Conservation (phyloP, 2,329 filamentous ascomycete species). For the Lecanicillium sp. region DNA sequence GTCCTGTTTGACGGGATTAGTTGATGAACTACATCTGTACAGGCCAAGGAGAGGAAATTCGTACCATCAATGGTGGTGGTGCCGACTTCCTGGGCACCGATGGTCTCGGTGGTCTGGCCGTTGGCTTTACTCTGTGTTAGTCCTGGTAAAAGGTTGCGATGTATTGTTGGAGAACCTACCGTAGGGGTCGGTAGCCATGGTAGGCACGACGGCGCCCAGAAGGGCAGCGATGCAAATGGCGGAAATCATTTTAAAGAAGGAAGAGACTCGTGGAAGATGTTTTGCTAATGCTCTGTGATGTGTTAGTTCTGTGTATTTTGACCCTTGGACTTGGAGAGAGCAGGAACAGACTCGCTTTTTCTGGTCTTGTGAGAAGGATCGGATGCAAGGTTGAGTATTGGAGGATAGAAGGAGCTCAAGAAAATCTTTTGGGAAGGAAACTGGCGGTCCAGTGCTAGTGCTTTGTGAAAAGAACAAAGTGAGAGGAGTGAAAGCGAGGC, state of each 20-base stretch:
- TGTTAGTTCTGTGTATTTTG: neutral
- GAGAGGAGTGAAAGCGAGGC: no score
- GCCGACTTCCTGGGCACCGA: constrained; percentile 23
- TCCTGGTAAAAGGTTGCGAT: neutral
- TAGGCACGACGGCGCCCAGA: constrained; percentile 1
- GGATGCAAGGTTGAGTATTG: no score
- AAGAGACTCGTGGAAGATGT: neutral
- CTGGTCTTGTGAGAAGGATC: no score
- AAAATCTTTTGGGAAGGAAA: no score
- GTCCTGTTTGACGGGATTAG: constrained; percentile 15
- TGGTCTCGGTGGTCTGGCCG: constrained; percentile 18
- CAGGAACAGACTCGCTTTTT: no score
- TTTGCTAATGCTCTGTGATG: neutral
- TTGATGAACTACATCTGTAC: neutral
- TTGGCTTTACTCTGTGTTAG: constrained; percentile 16
- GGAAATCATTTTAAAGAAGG: constrained; percentile 4
- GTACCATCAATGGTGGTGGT: constrained; percentile 24
- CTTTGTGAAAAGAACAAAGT: no score
- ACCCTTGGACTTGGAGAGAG: neutral
- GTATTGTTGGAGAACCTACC: neutral
- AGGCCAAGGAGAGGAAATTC: neutral
- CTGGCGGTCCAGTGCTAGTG: no score
- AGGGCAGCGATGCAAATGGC: constrained; percentile 2
- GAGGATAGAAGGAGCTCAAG: no score
- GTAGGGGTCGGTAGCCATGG: neutral